Evolutionary conservation across 2,329 filamentous ascomycete species (phyloP), one percentile per base, ranked within the genome.

Genomic region (Fonsecaea erecta): DNA sequence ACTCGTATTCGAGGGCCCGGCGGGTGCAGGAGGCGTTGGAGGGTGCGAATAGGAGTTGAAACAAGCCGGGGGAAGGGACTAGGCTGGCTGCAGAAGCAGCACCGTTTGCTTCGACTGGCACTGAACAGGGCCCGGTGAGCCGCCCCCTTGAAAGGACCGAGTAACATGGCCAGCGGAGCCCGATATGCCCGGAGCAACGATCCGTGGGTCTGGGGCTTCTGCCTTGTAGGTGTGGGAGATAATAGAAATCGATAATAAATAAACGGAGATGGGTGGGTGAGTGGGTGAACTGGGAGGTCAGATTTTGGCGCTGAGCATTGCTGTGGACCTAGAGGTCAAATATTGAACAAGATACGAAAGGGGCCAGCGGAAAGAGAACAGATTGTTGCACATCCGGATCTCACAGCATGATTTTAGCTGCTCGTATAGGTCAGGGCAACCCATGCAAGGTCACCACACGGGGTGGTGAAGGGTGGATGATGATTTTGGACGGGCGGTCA

Each of bases 31-130:
- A 24, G 43, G 43, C 43, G 43, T 48, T 26, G 9, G 16, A 26
- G 43, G 43, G 43, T 48, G 21, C 43, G 21, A 48, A 24, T 48
- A 48, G 18, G 43, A 48, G 43, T 24, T 48, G 43, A 48, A 48
- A 48, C 43, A 48, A 14, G 43, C 43, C 18, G 43, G 43, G 26
- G 5, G 43, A 11, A 11, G 43, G 43, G 43, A 6, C 21, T 24
- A 48, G 9, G 2, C 43, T 48, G 5, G 18, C 18, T 48, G 18
- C 43, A 48, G 18, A 26, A 14, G 21, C 43, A 12, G 12, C 12
- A 26, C 8, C 43, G 43, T 48, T 24, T 48, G 43, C 43, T 48
- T 24, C 21, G 40, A 24, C 40, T 12, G 6, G 40, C 40, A 24
- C 40, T 24, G 43, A 48, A 9, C 40, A 46, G 16, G n/a, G 40